These are phyloP conservation scores for Puccinia triticina DNA, from an alignment of 1,284 basidiomycete species.

Conservation along the genomic window DNA sequence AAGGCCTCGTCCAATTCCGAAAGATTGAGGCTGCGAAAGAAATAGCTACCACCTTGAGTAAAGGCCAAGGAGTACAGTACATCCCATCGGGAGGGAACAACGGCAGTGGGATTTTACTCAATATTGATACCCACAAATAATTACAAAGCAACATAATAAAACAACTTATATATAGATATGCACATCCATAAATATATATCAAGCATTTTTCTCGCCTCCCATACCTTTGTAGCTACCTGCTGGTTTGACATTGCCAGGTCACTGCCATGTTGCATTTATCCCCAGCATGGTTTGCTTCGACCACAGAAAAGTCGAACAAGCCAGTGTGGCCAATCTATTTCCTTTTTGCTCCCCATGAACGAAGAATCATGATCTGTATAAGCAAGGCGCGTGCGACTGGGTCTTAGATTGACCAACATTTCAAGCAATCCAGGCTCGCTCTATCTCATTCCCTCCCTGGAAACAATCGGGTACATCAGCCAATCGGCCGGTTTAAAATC, in stretches of 20 bases:
- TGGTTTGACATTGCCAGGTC: neutral
- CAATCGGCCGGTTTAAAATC: too few relatives aligned
- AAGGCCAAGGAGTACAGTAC: slow-evolving; percentile 82
- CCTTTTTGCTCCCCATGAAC: too few relatives aligned
- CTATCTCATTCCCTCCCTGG: too few relatives aligned
- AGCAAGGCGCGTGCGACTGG: too few relatives aligned
- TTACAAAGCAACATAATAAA: slow-evolving; percentile 47
- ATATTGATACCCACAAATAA: slow-evolving; percentile 72
- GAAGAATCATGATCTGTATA: too few relatives aligned
- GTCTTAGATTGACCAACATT: too few relatives aligned
- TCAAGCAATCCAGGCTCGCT: too few relatives aligned
- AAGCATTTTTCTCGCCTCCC: neutral
- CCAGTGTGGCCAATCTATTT: neutral
- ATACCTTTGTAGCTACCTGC: slow-evolving; percentile 18
- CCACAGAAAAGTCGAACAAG: neutral
- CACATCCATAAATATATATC: neutral
- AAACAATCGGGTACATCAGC: too few relatives aligned
- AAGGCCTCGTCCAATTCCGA: slow-evolving; percentile 90
- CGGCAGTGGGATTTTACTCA: slow-evolving; percentile 68
- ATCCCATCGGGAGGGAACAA: slow-evolving; percentile 78
- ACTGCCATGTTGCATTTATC: neutral
- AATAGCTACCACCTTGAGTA: slow-evolving; percentile 68
- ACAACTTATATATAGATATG: neutral
- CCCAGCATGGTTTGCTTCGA: neutral
- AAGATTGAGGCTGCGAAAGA: slow-evolving; percentile 98